phyloP scores from a whole-genome alignment of 352 stramenopile genomes.

The Globisporangium apiculatum region DNA sequence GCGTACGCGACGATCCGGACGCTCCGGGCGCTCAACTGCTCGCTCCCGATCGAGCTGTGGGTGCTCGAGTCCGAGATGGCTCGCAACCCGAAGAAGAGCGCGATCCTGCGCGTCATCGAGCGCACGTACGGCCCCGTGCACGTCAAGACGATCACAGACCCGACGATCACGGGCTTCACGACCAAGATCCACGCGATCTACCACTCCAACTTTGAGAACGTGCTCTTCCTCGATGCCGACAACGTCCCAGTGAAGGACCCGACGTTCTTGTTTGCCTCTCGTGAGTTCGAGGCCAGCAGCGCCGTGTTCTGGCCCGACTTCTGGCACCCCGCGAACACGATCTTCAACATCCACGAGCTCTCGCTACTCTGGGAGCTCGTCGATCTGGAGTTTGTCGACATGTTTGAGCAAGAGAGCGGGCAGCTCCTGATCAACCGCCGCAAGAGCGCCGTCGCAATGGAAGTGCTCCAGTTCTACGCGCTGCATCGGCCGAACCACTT shows the following conservation, averaged over 20 bases:
- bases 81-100: conserved; percentile 18
- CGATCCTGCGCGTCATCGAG: conserved; percentile 24
- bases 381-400: conserved; percentile 51
- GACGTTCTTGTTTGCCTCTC: conserved; percentile 50
- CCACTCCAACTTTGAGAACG: conserved; percentile 54
- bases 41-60: conserved; percentile 69
- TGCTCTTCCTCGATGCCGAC: conserved; percentile 71
- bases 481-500: conserved; percentile 57
- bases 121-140: conserved; percentile 26
- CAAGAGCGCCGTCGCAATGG: conserved; percentile 27
- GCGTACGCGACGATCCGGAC: conserved; percentile 52
- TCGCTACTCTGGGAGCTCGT: conserved; percentile 64
- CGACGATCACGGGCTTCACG: conserved; percentile 35
- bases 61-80: conserved; percentile 38
- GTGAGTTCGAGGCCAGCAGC: conserved; percentile 32
- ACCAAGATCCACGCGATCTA: conserved; percentile 70
- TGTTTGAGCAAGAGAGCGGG: conserved; percentile 77
- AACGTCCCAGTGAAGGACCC: conserved; percentile 59
- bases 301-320: conserved; percentile 78
- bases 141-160: conserved; percentile 45
- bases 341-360: conserved; percentile 58
- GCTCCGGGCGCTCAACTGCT: conserved; percentile 40
- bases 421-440: conserved; percentile 62
- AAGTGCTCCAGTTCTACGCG: conserved; percentile 57
- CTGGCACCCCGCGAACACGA: conserved; percentile 62